A percentile compares a stretch with the other conserved stretches of the same genome.
These are phyloP conservation scores for Hericium coralloides DNA, from an alignment of 768 basidiomycete species.

Conservation along the genomic window DNA sequence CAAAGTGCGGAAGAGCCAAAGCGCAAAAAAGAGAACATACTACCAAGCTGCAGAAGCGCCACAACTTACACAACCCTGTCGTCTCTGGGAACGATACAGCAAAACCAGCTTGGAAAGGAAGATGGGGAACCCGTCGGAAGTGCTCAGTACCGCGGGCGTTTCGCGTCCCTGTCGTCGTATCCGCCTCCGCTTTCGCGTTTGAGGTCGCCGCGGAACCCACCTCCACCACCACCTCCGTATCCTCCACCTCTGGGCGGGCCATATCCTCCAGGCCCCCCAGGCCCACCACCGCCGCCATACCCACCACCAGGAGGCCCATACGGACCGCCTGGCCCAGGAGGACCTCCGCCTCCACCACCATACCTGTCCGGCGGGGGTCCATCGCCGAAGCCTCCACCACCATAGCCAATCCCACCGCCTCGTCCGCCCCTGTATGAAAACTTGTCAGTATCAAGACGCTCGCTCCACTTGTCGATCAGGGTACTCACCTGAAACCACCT, in stretches of 20 bases:
- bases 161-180: constrained; percentile 73
- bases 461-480: neutral
- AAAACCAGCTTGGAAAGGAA: neutral
- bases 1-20: neutral
- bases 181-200: constrained; percentile 61
- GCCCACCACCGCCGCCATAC: constrained; percentile 19
- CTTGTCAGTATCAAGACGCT: neutral
- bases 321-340: constrained; percentile 27
- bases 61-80: neutral
- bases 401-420: constrained; percentile 10
- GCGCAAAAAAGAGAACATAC: neutral
- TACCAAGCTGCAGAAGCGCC: neutral
- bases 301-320: constrained; percentile 8
- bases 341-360: constrained; percentile 18
- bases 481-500: constrained; percentile 19
- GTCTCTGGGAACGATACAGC: neutral
- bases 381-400: constrained; percentile 3
- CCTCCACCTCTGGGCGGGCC: constrained; percentile 6
- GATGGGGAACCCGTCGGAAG: neutral
- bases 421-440: constrained; percentile 2
- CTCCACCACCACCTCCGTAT: constrained; percentile 26
- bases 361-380: constrained; percentile 32
- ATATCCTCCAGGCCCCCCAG: constrained; percentile 14
- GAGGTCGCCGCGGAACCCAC: constrained; percentile 40
- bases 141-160: constrained; percentile 65